Conservation (phyloP, 78 protist species). For the Planoprotostelium fungivorum region DNA sequence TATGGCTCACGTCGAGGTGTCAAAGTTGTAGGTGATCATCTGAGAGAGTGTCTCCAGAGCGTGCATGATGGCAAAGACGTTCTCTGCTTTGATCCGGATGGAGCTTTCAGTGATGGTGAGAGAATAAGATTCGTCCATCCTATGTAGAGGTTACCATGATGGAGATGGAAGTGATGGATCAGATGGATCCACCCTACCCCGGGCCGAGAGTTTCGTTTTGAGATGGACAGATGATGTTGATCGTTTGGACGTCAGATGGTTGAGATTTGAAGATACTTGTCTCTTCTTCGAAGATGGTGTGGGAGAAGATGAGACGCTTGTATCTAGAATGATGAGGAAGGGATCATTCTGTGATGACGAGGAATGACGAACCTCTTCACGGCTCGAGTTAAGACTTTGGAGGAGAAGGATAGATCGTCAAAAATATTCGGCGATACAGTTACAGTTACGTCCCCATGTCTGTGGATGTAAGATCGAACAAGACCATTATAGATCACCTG, state of each 20-base stretch:
- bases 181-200: too few species aligned
- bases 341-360: not conserved
- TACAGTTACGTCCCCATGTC: not conserved
- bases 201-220: too few species aligned
- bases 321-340: not conserved
- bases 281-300: not conserved
- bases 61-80: not conserved
- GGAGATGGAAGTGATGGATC: too few species aligned
- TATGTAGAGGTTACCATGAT: not conserved
- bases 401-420: not conserved
- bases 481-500: not conserved
- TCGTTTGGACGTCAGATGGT: not conserved
- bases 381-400: not conserved
- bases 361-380: not conserved
- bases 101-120: not conserved
- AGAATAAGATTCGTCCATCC: not conserved
- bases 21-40: not conserved
- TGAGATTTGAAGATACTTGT: not conserved
- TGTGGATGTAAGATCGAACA: not conserved
- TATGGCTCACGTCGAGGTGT: not conserved
- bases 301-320: not conserved
- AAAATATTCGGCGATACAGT: not conserved
- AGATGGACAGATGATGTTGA: not conserved
- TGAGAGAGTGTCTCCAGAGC: slow-evolving; percentile 3
- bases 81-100: not conserved